These are phyloP conservation scores for Ceratobasidium sp. DNA, from an alignment of 1,284 basidiomycete genomes.

Conservation along the genomic window DNA sequence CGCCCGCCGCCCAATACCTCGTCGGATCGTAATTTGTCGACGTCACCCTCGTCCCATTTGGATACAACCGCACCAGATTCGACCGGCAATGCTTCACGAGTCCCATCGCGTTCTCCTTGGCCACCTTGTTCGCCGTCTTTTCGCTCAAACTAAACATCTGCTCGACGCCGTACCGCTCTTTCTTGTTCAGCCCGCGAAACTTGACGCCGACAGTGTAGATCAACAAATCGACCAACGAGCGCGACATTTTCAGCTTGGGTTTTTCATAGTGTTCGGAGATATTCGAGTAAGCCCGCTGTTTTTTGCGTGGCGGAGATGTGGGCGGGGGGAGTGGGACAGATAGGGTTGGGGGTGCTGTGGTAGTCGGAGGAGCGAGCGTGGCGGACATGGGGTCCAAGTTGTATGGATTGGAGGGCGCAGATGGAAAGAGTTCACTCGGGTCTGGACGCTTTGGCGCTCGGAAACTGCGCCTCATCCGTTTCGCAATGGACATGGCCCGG, in stretches of 20 bases:
- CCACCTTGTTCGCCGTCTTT: constrained; percentile 63
- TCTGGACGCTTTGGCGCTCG: constrained; percentile 42
- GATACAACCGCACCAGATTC: constrained; percentile 90
- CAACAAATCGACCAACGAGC: constrained; percentile 74
- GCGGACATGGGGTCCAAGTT: constrained; percentile 29
- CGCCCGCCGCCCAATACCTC: constrained; percentile 87
- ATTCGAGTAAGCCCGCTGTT: constrained; percentile 34
- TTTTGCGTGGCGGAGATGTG: constrained; percentile 27
- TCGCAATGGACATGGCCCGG: constrained; percentile 10
- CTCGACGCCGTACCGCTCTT: constrained; percentile 83
- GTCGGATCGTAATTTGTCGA: constrained; percentile 92
- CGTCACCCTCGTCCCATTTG: constrained; percentile 79
- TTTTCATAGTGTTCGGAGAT: constrained; percentile 36
- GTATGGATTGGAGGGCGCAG: constrained; percentile 1
- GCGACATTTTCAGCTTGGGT: constrained; percentile 68
- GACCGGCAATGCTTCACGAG: constrained; percentile 88
- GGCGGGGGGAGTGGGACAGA: background rate
- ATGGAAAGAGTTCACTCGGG: constrained; percentile 9
- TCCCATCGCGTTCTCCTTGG: constrained; percentile 64
- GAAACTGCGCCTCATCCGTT: constrained; percentile 13
- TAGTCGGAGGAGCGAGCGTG: background rate
- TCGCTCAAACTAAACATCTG: constrained; percentile 96
- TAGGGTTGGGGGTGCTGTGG: background rate
- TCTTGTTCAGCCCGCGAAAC: constrained; percentile 90
- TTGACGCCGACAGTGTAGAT: constrained; percentile 97